phyloP scores from a whole-genome alignment of 78 protist species.

The Monosiga brevicollis region DNA sequence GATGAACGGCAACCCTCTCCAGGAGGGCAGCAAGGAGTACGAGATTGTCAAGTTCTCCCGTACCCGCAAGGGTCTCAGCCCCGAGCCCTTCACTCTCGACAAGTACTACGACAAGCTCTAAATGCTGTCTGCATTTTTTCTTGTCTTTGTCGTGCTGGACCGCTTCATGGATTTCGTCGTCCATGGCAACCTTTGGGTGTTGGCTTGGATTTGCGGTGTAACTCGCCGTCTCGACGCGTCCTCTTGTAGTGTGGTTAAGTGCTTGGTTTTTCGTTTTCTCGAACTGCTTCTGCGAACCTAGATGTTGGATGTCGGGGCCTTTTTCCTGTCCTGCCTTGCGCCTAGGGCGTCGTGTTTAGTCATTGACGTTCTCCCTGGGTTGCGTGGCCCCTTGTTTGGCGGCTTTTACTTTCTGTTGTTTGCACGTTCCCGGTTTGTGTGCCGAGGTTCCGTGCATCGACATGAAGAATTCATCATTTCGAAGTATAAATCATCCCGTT shows the following conservation, averaged over 20 bases:
- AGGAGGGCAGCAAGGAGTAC: conserved; percentile 22
- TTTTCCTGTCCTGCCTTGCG: too few relatives aligned
- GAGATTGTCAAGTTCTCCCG: conserved; percentile 59
- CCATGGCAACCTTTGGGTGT: background rate
- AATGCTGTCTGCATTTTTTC: background rate
- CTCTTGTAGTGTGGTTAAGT: background rate
- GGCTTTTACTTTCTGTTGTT: too few relatives aligned
- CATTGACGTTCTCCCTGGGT: too few relatives aligned
- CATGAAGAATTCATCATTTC: too few relatives aligned
- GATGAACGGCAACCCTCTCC: conserved; percentile 66
- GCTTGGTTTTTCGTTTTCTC: background rate
- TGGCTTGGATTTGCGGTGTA: background rate
- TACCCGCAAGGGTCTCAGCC: conserved; percentile 91
- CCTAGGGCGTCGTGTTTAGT: too few relatives aligned
- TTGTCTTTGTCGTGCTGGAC: background rate
- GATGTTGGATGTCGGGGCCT: too few relatives aligned
- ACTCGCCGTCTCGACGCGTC: background rate
- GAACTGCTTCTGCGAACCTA: too few relatives aligned
- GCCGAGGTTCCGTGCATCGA: too few relatives aligned
- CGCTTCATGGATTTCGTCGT: background rate
- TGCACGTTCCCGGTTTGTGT: too few relatives aligned
- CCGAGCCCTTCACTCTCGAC: conserved; percentile 28
- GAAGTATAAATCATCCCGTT: too few relatives aligned
- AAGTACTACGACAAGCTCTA: conserved; percentile 6
- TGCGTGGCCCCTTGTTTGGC: too few relatives aligned